Conservation (phyloP, 768 basidiomycete species). For the Tremella fuciformis region DNA sequence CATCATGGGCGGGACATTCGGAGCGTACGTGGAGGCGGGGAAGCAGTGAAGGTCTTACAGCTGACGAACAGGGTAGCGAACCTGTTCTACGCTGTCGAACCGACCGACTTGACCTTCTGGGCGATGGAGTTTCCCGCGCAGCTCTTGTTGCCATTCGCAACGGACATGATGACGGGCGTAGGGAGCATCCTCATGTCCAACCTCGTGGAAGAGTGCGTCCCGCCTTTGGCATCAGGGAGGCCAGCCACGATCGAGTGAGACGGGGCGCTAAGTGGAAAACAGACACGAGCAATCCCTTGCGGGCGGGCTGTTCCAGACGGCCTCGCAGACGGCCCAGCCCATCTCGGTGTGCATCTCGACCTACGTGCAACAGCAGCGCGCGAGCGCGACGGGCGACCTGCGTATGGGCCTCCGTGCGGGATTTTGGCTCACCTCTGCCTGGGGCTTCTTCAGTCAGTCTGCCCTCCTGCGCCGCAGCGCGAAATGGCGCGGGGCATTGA, state of each 20-base stretch:
- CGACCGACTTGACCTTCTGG: not conserved
- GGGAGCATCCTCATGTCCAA: constrained; percentile 30
- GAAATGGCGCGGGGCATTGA: not conserved
- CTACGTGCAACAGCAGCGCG: constrained; percentile 16
- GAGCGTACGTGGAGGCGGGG: not conserved
- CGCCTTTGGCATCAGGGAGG: no score
- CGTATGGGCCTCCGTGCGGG: constrained; percentile 18
- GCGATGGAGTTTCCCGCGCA: constrained; percentile 1
- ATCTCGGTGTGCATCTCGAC: constrained; percentile 19
- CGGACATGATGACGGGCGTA: constrained; percentile 8
- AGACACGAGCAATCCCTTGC: constrained; percentile 30
- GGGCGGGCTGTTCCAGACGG: constrained; percentile 31
- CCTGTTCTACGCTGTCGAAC: constrained; percentile 3
- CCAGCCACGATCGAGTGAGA: no score
- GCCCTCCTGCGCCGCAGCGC: no score
- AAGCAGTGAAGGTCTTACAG: no score
- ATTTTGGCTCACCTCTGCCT: constrained; percentile 20
- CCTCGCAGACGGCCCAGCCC: constrained; percentile 14
- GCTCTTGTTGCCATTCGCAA: not conserved
- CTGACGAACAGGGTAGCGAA: constrained; percentile 2
- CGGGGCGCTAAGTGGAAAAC: not conserved
- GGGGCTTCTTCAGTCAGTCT: constrained; percentile 20
- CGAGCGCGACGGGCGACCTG: constrained; percentile 13
- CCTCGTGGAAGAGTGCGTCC: constrained; percentile 31
- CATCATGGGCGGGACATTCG: not conserved